Conservation (phyloP, 176 grass and related monocot species). For the Oryza nivara region DNA sequence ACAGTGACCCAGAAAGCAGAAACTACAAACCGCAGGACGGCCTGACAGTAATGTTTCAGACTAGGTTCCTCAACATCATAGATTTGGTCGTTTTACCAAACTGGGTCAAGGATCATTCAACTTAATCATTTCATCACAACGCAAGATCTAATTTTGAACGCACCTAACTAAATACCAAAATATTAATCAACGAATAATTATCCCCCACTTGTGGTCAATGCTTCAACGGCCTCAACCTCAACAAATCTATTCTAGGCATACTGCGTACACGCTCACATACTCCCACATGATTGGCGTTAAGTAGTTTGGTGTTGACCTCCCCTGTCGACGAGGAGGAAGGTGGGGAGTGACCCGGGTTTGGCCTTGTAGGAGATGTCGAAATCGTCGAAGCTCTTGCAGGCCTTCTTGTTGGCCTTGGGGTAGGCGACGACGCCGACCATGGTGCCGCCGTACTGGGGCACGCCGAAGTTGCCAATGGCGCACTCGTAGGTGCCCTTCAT, state of each 20-base stretch:
- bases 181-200: background rate
- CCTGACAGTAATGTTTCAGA: background rate
- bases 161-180: background rate
- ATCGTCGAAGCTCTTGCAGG: slow-evolving; percentile 67
- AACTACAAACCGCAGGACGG: background rate
- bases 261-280: background rate
- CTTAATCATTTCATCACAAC: slow-evolving; percentile 5
- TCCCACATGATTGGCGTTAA: background rate
- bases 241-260: background rate
- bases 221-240: background rate
- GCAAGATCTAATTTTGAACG: slow-evolving; percentile 4
- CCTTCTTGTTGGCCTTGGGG: slow-evolving; percentile 68
- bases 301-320: slow-evolving; percentile 58
- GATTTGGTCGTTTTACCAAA: slow-evolving; percentile 23
- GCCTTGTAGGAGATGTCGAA: slow-evolving; percentile 68
- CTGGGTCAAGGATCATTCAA: slow-evolving; percentile 1
- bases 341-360: slow-evolving; percentile 66
- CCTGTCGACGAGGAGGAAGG: slow-evolving; percentile 69
- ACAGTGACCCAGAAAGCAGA: background rate
- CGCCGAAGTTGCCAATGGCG: slow-evolving; percentile 78
- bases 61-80: background rate
- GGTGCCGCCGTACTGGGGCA: slow-evolving; percentile 80
- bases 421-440: slow-evolving; percentile 77
- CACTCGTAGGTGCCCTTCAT: slow-evolving; percentile 77
- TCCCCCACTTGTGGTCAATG: background rate